These are phyloP conservation scores for Penicillium subrubescens DNA, from an alignment of 495 filamentous ascomycete genomes.

Conservation along the genomic window DNA sequence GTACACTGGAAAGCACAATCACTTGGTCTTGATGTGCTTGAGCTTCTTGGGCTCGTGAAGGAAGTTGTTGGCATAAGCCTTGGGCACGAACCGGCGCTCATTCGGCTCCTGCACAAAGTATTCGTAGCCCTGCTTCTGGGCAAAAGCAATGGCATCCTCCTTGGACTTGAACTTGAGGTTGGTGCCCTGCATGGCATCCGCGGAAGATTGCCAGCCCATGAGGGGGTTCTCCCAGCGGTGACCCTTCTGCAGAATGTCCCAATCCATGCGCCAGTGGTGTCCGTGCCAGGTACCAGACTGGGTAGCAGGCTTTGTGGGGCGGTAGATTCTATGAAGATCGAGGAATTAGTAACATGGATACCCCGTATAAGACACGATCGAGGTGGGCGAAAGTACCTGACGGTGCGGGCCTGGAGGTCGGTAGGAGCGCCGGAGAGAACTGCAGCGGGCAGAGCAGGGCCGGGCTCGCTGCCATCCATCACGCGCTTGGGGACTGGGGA, in stretches of 20 bases:
- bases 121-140: constrained; percentile 98
- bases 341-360: constrained; percentile 17
- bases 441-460: constrained; percentile 72
- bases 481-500: constrained; percentile 86
- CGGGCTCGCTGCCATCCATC: constrained; percentile 89
- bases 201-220: constrained; percentile 98
- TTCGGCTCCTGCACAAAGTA: constrained; percentile 99
- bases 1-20: constrained; percentile 38
- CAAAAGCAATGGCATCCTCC: constrained; percentile 93
- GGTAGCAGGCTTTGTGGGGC: constrained; percentile 85
- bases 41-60: constrained; percentile 79
- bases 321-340: constrained; percentile 70
- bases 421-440: constrained; percentile 90
- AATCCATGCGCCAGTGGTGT: constrained; percentile 96
- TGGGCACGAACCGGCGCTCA: constrained; percentile 77
- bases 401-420: constrained; percentile 89
- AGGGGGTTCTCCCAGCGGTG: constrained; percentile 98
- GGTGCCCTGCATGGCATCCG: constrained; percentile 89
- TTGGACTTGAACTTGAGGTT: constrained; percentile 87
- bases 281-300: constrained; percentile 86
- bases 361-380: not conserved
- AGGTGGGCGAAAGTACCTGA: constrained; percentile 63
- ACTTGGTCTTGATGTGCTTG: constrained; percentile 94
- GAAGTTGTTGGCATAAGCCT: constrained; percentile 98
- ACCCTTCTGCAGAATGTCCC: constrained; percentile 85